Conservation (phyloP, 2,329 filamentous ascomycete species). For the Diaporthe caulivora region DNA sequence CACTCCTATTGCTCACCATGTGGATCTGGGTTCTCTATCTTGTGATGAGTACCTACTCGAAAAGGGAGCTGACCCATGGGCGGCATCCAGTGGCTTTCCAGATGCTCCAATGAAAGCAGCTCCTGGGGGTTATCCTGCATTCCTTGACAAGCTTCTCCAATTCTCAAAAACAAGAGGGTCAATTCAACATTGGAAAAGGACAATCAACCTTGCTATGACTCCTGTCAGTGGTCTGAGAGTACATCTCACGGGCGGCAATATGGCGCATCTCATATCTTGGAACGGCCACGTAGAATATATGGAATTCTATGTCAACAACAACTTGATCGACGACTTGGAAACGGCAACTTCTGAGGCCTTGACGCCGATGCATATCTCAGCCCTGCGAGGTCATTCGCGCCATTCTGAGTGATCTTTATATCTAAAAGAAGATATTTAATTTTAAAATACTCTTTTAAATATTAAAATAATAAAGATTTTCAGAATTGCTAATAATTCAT, state of each 20-base stretch:
- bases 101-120: neutral
- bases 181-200: no score
- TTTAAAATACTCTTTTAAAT: no score
- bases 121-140: fast-evolving
- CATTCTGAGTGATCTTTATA: no score
- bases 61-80: neutral
- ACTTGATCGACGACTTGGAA: neutral
- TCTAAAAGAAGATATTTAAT: no score
- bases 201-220: no score
- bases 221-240: no score
- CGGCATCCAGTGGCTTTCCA: no score
- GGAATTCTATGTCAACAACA: neutral
- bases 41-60: neutral
- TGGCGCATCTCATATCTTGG: no score
- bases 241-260: no score
- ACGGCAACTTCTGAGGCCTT: fast-evolving
- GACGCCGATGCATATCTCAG: neutral
- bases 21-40: fast-evolving
- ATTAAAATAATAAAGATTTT: no score
- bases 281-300: no score
- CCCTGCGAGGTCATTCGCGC: fast-evolving
- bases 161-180: neutral
- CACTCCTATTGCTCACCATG: neutral
- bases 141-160: neutral
- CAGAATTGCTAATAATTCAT: no score